Evolutionary conservation across 345 rosid genomes (phyloP).

Genomic region (Hirschfeldia incana): DNA sequence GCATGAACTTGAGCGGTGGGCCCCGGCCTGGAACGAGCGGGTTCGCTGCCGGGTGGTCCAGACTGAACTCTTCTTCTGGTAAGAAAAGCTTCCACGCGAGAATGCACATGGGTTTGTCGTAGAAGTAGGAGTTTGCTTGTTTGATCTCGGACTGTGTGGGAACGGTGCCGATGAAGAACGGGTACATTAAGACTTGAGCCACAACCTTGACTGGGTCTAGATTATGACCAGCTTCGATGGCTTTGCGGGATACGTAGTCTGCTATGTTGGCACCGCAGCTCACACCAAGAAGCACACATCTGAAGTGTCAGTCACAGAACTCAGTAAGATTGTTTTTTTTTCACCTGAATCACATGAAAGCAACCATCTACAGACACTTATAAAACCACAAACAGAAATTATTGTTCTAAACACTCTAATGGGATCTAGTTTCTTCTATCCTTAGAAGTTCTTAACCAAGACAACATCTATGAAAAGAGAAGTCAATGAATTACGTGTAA

Average conservation of each 20-base stretch:
- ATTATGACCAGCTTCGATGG: constrained; percentile 67
- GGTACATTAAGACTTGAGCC: constrained; percentile 93
- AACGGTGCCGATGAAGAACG: constrained; percentile 75
- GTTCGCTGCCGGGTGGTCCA: constrained; percentile 85
- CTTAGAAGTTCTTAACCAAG: background rate
- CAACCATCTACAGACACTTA: constrained; percentile 26
- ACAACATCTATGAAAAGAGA: background rate
- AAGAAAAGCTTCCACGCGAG: constrained; percentile 93
- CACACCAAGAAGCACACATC: constrained; percentile 91
- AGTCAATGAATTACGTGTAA: background rate
- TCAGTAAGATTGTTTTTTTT: constrained; percentile 25
- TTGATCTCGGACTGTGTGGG: constrained; percentile 88
- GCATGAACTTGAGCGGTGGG: constrained; percentile 85
- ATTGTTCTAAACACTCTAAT: background rate
- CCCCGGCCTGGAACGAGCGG: constrained; percentile 72
- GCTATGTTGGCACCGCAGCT: constrained; percentile 93
- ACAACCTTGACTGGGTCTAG: constrained; percentile 89
- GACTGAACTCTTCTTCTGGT: constrained; percentile 69
- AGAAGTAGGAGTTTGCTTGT: constrained; percentile 83
- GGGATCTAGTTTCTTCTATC: background rate
- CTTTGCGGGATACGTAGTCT: constrained; percentile 72
- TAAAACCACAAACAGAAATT: background rate
- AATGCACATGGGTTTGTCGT: constrained; percentile 75
- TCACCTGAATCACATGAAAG: constrained; percentile 38
- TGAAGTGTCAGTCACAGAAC: constrained; percentile 37